These are phyloP conservation scores for Porphyra umbilicalis DNA, from an alignment of 31 red algal species.

Conservation along the genomic window DNA sequence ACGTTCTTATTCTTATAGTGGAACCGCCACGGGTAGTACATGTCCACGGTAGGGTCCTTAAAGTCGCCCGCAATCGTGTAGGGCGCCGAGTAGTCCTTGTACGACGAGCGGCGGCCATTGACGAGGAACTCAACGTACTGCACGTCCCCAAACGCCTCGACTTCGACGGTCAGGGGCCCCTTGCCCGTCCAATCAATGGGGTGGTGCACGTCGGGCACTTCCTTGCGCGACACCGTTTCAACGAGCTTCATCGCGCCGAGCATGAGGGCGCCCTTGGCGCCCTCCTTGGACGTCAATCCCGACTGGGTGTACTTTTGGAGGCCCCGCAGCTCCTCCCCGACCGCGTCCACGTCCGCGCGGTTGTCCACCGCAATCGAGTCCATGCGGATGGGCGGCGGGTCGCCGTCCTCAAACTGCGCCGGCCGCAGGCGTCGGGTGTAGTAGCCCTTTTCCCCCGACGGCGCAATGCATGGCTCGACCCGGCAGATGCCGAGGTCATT, in stretches of 20 bases:
- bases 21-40: slow-evolving; percentile 33
- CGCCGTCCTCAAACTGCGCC: not conserved
- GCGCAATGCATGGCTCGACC: slow-evolving; percentile 2
- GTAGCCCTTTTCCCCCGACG: not conserved
- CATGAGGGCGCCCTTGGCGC: not conserved
- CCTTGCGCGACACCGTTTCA: not conserved
- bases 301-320: slow-evolving; percentile 1
- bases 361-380: not conserved
- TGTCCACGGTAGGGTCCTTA: slow-evolving; percentile 2
- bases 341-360: not conserved
- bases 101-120: not conserved
- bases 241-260: not conserved
- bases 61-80: slow-evolving; percentile 33
- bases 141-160: not conserved
- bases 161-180: not conserved
- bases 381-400: not conserved
- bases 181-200: not conserved
- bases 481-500: slow-evolving; percentile 6
- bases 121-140: not conserved
- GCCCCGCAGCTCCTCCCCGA: not conserved
- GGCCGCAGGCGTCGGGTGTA: not conserved
- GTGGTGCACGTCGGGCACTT: not conserved
- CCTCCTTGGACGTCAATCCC: not conserved
- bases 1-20: not conserved
- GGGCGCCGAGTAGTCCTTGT: slow-evolving; percentile 20